These are phyloP conservation scores for Monilinia vaccinii-corymbosi DNA, from an alignment of 2,329 filamentous ascomycete species.

Conservation along the genomic window DNA sequence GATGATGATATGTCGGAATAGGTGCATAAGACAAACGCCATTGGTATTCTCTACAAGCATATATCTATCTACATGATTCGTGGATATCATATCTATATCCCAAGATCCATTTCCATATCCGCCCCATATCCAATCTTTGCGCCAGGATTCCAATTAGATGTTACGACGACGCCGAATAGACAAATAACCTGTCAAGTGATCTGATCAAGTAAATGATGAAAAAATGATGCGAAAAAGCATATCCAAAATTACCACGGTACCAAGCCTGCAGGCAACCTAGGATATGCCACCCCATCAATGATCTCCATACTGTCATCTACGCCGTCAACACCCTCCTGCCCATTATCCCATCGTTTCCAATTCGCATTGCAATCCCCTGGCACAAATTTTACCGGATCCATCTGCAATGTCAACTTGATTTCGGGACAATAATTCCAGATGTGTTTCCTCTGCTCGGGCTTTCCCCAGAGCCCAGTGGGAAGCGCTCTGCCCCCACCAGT, in stretches of 20 bases:
- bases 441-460: conserved; percentile 37
- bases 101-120: no score
- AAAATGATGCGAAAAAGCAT: not conserved
- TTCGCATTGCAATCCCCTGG: conserved; percentile 37
- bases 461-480: conserved; percentile 41
- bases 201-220: not conserved
- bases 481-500: conserved; percentile 42
- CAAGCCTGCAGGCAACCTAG: conserved; percentile 25
- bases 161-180: not conserved
- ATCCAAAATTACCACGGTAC: conserved; percentile 22
- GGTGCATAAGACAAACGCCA: no score
- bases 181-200: not conserved
- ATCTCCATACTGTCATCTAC: conserved; percentile 18
- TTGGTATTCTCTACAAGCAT: no score
- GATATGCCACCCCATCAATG: conserved; percentile 28
- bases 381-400: conserved; percentile 44
- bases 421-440: conserved; percentile 51
- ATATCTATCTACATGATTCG: no score
- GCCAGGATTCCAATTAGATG: no score
- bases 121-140: no score
- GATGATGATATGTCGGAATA: no score
- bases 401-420: conserved; percentile 46
- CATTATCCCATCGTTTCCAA: conserved; percentile 35
- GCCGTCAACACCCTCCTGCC: conserved; percentile 16
- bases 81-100: no score